These are phyloP conservation scores for Fusarium proliferatum DNA, from an alignment of 2,329 filamentous ascomycete genomes.

Conservation along the genomic window DNA sequence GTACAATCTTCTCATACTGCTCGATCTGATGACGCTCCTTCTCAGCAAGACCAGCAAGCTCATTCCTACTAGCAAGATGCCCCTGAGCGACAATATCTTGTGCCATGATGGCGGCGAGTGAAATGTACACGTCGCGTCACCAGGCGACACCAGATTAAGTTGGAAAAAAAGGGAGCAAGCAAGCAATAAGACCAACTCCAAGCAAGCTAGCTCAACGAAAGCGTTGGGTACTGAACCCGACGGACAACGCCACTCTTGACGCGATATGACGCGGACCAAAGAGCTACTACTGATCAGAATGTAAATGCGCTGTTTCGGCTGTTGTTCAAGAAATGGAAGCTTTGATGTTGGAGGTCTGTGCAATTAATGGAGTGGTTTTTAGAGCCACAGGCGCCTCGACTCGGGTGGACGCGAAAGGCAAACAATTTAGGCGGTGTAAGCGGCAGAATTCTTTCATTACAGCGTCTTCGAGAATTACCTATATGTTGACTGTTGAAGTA, in stretches of 20 bases:
- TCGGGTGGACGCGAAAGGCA: slow-evolving; percentile 13
- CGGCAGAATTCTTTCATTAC: slow-evolving; percentile 24
- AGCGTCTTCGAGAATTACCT: not conserved
- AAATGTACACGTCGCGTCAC: slow-evolving; percentile 40
- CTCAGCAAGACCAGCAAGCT: slow-evolving; percentile 50
- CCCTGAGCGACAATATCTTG: slow-evolving; percentile 36
- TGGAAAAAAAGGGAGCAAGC: slow-evolving; percentile 2
- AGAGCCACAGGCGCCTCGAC: slow-evolving; percentile 6
- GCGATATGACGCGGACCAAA: slow-evolving; percentile 13
- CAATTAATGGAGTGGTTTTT: slow-evolving; percentile 16
- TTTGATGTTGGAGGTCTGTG: slow-evolving; percentile 22
- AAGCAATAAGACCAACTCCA: slow-evolving; percentile 7
- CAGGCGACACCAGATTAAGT: slow-evolving; percentile 10
- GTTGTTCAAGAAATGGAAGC: slow-evolving; percentile 17
- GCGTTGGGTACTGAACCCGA: slow-evolving; percentile 22
- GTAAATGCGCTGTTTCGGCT: not conserved
- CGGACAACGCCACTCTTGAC: slow-evolving; percentile 21
- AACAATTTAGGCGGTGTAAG: slow-evolving; percentile 48
- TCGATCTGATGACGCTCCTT: slow-evolving; percentile 67
- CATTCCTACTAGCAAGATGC: slow-evolving; percentile 25
- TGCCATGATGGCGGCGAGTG: slow-evolving; percentile 44
- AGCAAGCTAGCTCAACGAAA: slow-evolving; percentile 18
- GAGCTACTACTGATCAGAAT: slow-evolving; percentile 28
- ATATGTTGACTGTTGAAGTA: not conserved
- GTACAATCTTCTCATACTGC: slow-evolving; percentile 84